These are phyloP conservation scores for Aspergillus brunneoviolaceus DNA, from an alignment of 2,329 filamentous ascomycete genomes.

Conservation along the genomic window DNA sequence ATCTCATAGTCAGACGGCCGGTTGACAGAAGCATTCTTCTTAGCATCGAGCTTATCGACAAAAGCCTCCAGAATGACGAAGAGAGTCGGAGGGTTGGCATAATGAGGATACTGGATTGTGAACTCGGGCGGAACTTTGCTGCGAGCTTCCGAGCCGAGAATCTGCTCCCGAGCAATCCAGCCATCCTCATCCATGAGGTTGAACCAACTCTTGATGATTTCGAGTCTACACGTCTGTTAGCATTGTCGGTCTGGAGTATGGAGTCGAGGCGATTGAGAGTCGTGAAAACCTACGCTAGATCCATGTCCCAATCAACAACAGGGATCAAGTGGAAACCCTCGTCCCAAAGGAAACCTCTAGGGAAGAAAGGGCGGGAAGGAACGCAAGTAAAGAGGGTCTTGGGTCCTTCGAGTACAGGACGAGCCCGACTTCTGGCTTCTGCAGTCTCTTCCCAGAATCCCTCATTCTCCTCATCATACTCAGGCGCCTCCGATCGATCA, in stretches of 20 bases:
- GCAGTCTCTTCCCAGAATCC: constrained; percentile 93
- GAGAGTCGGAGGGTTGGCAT: constrained; percentile 92
- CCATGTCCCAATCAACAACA: constrained; percentile 90
- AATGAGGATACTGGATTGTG: constrained; percentile 93
- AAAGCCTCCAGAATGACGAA: constrained; percentile 86
- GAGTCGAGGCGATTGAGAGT: background rate
- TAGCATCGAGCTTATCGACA: constrained; percentile 69
- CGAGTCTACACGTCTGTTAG: constrained; percentile 49
- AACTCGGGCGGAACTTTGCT: constrained; percentile 95
- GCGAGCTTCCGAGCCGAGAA: constrained; percentile 84
- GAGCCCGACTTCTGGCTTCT: constrained; percentile 68
- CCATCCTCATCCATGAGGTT: constrained; percentile 94
- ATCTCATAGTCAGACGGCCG: constrained; percentile 22
- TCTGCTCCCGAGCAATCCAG: constrained; percentile 96
- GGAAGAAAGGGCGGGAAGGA: constrained; percentile 93
- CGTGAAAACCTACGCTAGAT: constrained; percentile 61
- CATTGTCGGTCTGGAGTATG: background rate
- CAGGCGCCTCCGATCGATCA: constrained; percentile 84
- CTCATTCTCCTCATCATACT: constrained; percentile 94
- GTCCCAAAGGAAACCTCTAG: constrained; percentile 94
- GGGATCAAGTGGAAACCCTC: constrained; percentile 94
- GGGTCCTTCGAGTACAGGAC: constrained; percentile 73
- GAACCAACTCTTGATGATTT: constrained; percentile 95
- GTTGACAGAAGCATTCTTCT: constrained; percentile 31
- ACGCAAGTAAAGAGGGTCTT: constrained; percentile 88